These are phyloP conservation scores for Fusarium guadeloupense DNA, from an alignment of 2,329 filamentous ascomycete species.

Conservation along the genomic window DNA sequence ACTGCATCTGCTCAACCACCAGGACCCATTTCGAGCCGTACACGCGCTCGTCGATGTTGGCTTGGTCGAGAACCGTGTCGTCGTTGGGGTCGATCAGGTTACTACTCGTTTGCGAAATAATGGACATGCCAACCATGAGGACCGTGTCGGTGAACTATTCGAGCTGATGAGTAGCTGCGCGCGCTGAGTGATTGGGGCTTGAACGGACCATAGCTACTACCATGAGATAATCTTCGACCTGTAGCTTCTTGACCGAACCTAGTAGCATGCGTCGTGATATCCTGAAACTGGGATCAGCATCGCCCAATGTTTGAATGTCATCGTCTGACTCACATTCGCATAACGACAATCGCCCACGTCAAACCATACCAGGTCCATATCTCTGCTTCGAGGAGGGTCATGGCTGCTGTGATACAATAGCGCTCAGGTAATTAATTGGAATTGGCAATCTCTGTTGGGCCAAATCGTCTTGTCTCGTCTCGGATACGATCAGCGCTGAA, in stretches of 20 bases:
- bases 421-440: not conserved
- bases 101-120: constrained; percentile 63
- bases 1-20: constrained; percentile 69
- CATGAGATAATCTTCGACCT: constrained; percentile 66
- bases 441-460: not conserved
- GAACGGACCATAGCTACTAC: constrained; percentile 58
- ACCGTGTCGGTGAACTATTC: constrained; percentile 60
- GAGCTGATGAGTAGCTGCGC: not conserved
- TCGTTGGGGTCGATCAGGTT: constrained; percentile 66
- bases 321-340: constrained; percentile 51
- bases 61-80: constrained; percentile 54
- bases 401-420: constrained; percentile 16
- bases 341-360: constrained; percentile 50
- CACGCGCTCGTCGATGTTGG: constrained; percentile 53
- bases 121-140: constrained; percentile 64
- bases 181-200: not conserved
- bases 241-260: constrained; percentile 59
- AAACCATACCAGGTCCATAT: constrained; percentile 58
- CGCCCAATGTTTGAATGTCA: not conserved
- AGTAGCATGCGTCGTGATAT: constrained; percentile 52
- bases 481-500: constrained; percentile 4
- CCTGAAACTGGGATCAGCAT: constrained; percentile 36
- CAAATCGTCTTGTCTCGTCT: not conserved
- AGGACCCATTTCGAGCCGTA: constrained; percentile 70
- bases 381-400: constrained; percentile 49